Evolutionary conservation across 768 basidiomycete species (phyloP), one percentile per base, ranked within the genome.

Genomic region (Russula griseocarnosa): DNA sequence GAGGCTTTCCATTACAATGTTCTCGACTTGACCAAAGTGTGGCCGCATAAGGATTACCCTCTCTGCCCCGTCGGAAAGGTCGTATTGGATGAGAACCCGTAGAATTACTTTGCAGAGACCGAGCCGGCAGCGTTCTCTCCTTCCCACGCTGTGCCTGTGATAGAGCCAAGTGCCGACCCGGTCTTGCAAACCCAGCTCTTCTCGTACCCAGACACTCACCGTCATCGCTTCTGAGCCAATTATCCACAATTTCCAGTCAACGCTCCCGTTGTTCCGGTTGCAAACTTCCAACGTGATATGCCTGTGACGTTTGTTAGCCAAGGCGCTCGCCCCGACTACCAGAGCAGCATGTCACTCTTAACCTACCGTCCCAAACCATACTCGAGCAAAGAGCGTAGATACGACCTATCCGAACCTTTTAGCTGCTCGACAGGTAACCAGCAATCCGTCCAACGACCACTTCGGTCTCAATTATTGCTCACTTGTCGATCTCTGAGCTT

Each of bases 201-300:
- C 86, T 92, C 92, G 5, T 98, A 98, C 80, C 87, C 88, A 3
- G 90, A 92, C 72, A 91, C 90, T 42, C 90, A 92, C 73, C 88
- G 90, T 62, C 86, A 92, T 77, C 88, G 90, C 72, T 86, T 92
- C 36, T 90, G 90, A 44, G 69, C 72, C 59, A 92, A 92, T 79
- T 90, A 92, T 77, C 82, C 86, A 71, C 90, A 96, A 71, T 78
- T 98, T 11, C 94, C 94, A 1, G 87, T 94, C 73, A 98, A 98
- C 74, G 81, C 85, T 6, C 88, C 93, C 1, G 72, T 88, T 55
- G 78, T 76, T 56, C 88, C 87, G 5, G 78, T 91, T 59, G 82
- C 84, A 66, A 94, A 96, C 83, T 96, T 95, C 89, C 93, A 96
- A 77, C 89, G 94, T 50, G 94, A 90, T 70, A 95, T 95, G 24